phyloP scores from a whole-genome alignment of 139 green algal genomes.

The Picochlorum sp. region DNA sequence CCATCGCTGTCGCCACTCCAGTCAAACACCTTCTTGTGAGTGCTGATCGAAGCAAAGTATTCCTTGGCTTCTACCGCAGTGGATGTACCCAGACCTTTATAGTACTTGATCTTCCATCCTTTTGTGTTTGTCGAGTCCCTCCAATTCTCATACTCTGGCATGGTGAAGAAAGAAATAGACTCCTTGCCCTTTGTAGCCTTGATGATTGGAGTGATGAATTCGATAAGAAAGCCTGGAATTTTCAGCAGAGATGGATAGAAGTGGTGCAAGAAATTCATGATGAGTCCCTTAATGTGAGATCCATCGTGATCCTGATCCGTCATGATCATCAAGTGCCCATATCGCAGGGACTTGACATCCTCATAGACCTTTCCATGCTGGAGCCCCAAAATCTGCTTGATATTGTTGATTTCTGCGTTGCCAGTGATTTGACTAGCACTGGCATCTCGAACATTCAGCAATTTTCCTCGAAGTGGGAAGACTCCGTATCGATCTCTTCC shows the following conservation, averaged over 20 bases:
- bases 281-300: slow-evolving; percentile 98
- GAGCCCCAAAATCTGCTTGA: slow-evolving; percentile 99
- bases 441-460: slow-evolving; percentile 98
- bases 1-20: slow-evolving; percentile 71
- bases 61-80: slow-evolving; percentile 86
- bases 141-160: slow-evolving; percentile 98
- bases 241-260: slow-evolving; percentile 95
- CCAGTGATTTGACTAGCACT: slow-evolving; percentile 76
- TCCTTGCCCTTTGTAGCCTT: slow-evolving; percentile 86
- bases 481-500: slow-evolving; percentile 93
- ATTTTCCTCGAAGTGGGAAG: slow-evolving; percentile 96
- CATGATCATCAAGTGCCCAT: slow-evolving; percentile 99
- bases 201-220: slow-evolving; percentile 99
- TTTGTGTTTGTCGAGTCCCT: slow-evolving; percentile 48
- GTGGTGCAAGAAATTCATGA: slow-evolving; percentile 99
- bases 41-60: slow-evolving; percentile 86
- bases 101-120: slow-evolving; percentile 98
- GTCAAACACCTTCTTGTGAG: slow-evolving; percentile 82
- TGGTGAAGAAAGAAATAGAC: slow-evolving; percentile 86
- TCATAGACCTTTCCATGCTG: slow-evolving; percentile 70
- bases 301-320: slow-evolving; percentile 99
- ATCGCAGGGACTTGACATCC: slow-evolving; percentile 84
- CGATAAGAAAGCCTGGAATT: slow-evolving; percentile 88
- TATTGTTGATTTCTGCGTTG: slow-evolving; percentile 94
- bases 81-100: slow-evolving; percentile 98